Conservation (phyloP, 306 rosid genomes). For the Corylus heterophylla region DNA sequence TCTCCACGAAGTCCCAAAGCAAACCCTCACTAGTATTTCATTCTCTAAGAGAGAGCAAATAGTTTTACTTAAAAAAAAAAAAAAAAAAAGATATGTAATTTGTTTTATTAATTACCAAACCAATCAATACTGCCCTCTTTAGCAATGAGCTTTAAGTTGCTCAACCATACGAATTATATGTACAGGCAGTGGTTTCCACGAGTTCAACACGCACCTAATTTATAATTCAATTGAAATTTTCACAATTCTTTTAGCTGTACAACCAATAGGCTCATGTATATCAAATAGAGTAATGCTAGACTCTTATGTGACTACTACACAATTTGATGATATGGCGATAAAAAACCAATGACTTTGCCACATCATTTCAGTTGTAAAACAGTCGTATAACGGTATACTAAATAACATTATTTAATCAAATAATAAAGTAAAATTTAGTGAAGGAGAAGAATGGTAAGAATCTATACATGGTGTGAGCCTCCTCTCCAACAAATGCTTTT, state of each 20-base stretch:
- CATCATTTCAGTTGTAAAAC: too few relatives aligned
- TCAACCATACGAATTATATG: not conserved
- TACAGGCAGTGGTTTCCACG: not conserved
- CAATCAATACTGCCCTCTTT: not conserved
- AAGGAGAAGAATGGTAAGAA: not conserved
- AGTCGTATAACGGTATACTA: too few relatives aligned
- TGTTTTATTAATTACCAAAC: too few relatives aligned
- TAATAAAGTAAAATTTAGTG: not conserved
- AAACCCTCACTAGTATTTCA: too few relatives aligned
- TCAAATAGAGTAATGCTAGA: too few relatives aligned
- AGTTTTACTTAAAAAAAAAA: too few relatives aligned
- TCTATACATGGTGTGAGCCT: not conserved
- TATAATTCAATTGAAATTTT: not conserved
- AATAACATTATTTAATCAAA: not conserved
- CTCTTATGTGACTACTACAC: too few relatives aligned
- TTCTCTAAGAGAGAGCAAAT: too few relatives aligned
- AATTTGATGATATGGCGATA: too few relatives aligned
- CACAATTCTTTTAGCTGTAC: not conserved
- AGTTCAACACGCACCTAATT: not conserved
- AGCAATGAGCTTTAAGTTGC: not conserved
- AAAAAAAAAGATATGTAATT: too few relatives aligned
- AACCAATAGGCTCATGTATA: not conserved
- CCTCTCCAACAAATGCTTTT: not conserved
- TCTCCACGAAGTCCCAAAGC: too few relatives aligned
- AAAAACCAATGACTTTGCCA: too few relatives aligned